Percentiles rank a stretch among this genome's conserved stretches.
Conservation (phyloP, 805 yeast species). For the Candida boleticola region DNA sequence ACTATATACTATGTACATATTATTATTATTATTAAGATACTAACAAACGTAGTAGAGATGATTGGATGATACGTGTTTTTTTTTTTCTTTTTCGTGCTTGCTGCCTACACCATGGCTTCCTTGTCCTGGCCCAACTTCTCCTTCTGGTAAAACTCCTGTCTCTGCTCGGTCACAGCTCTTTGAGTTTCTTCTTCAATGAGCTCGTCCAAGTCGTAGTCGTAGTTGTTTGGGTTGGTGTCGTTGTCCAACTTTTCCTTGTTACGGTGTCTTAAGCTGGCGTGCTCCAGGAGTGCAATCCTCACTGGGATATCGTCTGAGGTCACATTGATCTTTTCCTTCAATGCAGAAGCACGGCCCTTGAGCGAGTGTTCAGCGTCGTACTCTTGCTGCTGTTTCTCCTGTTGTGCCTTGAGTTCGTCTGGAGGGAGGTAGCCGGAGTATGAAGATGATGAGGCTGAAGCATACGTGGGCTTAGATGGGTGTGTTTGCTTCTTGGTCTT, state of each 20-base stretch:
- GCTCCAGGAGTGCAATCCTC: constrained; percentile 27
- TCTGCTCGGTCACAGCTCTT: constrained; percentile 14
- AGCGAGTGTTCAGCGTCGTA: constrained; percentile 11
- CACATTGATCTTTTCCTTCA: constrained; percentile 28
- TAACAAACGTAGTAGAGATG: too few relatives aligned
- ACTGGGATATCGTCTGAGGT: constrained; percentile 39
- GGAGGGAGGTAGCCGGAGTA: constrained; percentile 40
- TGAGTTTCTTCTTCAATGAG: constrained; percentile 36
- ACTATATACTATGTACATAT: too few relatives aligned
- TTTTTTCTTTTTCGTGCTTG: too few relatives aligned
- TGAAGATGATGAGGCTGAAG: neutral
- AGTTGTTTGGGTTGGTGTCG: constrained; percentile 39
- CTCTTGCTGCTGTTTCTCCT: constrained; percentile 10
- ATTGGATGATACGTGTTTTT: too few relatives aligned
- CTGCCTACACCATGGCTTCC: constrained; percentile 9
- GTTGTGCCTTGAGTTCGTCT: constrained; percentile 21
- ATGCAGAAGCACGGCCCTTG: constrained; percentile 18
- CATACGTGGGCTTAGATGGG: constrained; percentile 2
- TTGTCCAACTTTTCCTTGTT: constrained; percentile 31
- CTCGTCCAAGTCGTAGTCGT: constrained; percentile 45
- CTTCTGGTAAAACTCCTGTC: constrained; percentile 3
- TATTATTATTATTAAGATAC: too few relatives aligned
- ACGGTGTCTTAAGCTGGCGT: constrained; percentile 23
- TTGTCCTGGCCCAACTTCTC: constrained; percentile 6
- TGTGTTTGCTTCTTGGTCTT: constrained; percentile 8